Base-by-base conservation (phyloP, 345 rosid species). In the Gossypium arboreum region DNA sequence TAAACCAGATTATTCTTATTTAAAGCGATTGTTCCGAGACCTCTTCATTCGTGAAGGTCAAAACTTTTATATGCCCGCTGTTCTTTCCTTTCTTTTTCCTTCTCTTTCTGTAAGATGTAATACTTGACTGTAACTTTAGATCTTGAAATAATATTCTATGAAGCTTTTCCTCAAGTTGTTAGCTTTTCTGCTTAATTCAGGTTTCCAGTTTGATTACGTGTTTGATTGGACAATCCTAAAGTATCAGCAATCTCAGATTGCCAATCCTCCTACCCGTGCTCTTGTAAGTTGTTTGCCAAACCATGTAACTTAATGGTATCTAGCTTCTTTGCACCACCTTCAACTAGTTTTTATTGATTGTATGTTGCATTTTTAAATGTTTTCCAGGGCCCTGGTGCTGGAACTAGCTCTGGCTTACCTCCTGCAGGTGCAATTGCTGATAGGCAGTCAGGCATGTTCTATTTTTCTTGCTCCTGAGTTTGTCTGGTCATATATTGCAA, bases 221-320 rank as follows among this genome's bases (percentile, higher is more conserved):
- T 95, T 95, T 83, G 99, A 95, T 78, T 95, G 99, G 99, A 95
- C 99, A 48, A 94, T 94, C 79, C 75, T 94, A 86, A 94, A 94
- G 85, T 94, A 91, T 75, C 99, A 95, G 86, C 98, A 93, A 73
- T 90, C 99, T 60, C 99, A 93, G 75, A 84, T 89, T 80, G 81
- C 94, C 8, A 86, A 92, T 71, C 96, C 98, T 51, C 91, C 96
- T 41, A 25, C 94, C 57, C 91, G 92, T 76, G 81, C 93, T 41
- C 61, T 73, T 76, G 89, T 86, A 80, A 81, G 90, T 78, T 22
- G 41, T 61, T 70, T 59, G 25, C 6, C 9, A 17, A 27, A 47
- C 64, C 54, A 43, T 41, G 15, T 75, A 12, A 39, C 20, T 75
- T 9, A 8, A n/a, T 56, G 50, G 16, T 3, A 41, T 15, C 69